A percentile compares a stretch with the other conserved stretches of the same genome.
phyloP scores from a whole-genome alignment of 2,329 filamentous ascomycete genomes.

The Teratosphaeria nubilosa region DNA sequence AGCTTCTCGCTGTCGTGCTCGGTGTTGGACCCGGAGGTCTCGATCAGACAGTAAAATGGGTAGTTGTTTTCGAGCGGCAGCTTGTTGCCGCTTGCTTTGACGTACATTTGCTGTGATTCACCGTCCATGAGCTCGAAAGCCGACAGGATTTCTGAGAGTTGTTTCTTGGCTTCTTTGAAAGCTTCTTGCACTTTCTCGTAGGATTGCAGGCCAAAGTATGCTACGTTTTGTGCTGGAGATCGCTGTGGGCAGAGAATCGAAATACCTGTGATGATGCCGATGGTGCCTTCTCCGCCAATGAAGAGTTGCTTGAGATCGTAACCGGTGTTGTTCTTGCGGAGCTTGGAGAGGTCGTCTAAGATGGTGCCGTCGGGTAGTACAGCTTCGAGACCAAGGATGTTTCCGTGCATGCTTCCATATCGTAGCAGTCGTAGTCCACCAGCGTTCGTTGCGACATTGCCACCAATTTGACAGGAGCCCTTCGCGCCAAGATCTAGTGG shows the following conservation, averaged over 20 bases:
- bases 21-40: slow-evolving; percentile 88
- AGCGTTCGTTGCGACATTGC: slow-evolving; percentile 92
- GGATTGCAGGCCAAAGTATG: slow-evolving; percentile 82
- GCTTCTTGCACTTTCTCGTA: slow-evolving; percentile 81
- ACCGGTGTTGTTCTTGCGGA: slow-evolving; percentile 97
- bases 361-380: slow-evolving; percentile 90
- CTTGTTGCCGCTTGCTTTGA: slow-evolving; percentile 63
- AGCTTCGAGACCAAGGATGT: slow-evolving; percentile 81
- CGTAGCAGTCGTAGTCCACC: slow-evolving; percentile 80
- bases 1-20: slow-evolving; percentile 92
- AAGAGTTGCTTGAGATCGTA: slow-evolving; percentile 97
- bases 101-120: slow-evolving; percentile 67
- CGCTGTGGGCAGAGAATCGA: slow-evolving; percentile 83
- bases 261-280: slow-evolving; percentile 85
- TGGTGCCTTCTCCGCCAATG: slow-evolving; percentile 88
- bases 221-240: slow-evolving; percentile 82
- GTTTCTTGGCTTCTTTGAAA: slow-evolving; percentile 78
- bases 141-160: slow-evolving; percentile 89
- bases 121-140: slow-evolving; percentile 97
- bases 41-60: slow-evolving; percentile 92
- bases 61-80: slow-evolving; percentile 72
- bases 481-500: slow-evolving; percentile 96
- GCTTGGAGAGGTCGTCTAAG: slow-evolving; percentile 73
- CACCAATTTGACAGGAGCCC: slow-evolving; percentile 91
- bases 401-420: slow-evolving; percentile 92